These are phyloP conservation scores for Dicorynia guianensis DNA, from an alignment of 306 rosid species.

Conservation along the genomic window DNA sequence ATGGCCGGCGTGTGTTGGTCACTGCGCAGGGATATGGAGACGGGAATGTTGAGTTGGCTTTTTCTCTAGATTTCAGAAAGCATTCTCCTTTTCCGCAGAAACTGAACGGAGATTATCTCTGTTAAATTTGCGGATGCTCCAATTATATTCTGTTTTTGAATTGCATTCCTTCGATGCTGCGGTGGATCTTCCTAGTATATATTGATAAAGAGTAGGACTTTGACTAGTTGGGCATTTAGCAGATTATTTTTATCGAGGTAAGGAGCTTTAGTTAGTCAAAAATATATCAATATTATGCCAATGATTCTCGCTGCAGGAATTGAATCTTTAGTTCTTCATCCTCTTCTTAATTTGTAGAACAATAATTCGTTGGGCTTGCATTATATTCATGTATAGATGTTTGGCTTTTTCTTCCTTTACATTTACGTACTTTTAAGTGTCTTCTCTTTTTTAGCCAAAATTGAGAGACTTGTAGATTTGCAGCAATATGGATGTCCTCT, in stretches of 20 bases:
- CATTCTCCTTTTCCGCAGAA: background rate
- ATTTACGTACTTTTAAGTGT: background rate
- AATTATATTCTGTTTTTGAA: background rate
- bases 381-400: background rate
- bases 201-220: background rate
- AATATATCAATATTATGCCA: background rate
- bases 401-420: conserved; percentile 1
- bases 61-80: background rate
- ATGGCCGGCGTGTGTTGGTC: background rate
- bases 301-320: too few species aligned
- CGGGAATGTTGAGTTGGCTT: background rate
- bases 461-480: background rate
- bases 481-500: background rate
- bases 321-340: too few species aligned
- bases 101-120: background rate
- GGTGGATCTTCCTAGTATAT: background rate
- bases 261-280: background rate
- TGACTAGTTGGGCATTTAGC: background rate
- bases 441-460: background rate
- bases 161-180: background rate
- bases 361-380: too few species aligned
- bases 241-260: background rate
- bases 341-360: too few species aligned
- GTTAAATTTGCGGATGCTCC: background rate
- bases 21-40: background rate